Conservation (phyloP, 2,329 filamentous ascomycete genomes). For the Pleoardoris graminearum region DNA sequence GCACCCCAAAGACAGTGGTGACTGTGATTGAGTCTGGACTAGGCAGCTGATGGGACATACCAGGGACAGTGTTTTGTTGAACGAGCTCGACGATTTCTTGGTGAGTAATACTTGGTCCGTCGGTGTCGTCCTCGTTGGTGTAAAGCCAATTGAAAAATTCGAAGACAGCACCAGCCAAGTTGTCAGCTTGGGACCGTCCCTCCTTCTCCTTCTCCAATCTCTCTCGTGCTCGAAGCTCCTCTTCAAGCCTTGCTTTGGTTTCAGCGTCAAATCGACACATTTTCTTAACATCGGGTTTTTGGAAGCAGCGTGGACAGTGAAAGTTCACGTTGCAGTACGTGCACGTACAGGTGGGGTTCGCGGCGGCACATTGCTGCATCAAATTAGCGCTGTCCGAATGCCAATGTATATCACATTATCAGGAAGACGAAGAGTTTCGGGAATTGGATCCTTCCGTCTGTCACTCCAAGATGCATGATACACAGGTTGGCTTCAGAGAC, state of each 20-base stretch:
- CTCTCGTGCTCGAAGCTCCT: constrained; percentile 32
- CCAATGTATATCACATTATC: not conserved
- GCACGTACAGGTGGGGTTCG: constrained; percentile 43
- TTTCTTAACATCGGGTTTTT: constrained; percentile 36
- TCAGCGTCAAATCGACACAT: constrained; percentile 45
- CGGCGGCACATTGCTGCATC: constrained; percentile 33
- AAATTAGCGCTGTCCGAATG: constrained; percentile 13
- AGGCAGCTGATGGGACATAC: constrained; percentile 12
- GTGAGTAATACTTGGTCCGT: constrained; percentile 1
- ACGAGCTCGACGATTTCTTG: constrained; percentile 15
- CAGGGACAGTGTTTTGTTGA: not conserved
- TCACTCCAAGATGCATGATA: not conserved
- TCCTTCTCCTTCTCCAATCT: constrained; percentile 38
- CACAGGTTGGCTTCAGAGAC: not conserved
- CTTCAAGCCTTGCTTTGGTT: constrained; percentile 34
- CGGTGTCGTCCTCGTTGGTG: constrained; percentile 19
- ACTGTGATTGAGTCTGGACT: constrained; percentile 42
- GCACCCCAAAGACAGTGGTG: constrained; percentile 40
- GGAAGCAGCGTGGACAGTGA: constrained; percentile 45
- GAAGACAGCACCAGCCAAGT: constrained; percentile 39
- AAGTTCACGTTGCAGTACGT: constrained; percentile 45
- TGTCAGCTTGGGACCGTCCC: constrained; percentile 40
- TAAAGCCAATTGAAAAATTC: constrained; percentile 38
- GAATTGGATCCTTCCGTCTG: not conserved
- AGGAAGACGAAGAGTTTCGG: not conserved